phyloP scores from a whole-genome alignment of 106 monocot genomes.

The Allium fistulosum region DNA sequence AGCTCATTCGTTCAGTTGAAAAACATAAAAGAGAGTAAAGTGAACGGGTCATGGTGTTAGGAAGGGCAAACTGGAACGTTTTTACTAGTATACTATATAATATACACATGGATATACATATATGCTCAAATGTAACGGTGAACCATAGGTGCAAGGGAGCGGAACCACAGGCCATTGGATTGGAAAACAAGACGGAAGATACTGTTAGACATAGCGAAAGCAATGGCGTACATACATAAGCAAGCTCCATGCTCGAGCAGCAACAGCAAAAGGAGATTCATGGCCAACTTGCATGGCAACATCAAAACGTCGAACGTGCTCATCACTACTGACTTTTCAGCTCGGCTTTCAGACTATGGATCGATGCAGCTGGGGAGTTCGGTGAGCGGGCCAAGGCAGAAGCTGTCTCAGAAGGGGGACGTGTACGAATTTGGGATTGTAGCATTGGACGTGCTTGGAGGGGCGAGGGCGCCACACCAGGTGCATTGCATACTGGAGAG shows the following conservation, averaged over 20 bases:
- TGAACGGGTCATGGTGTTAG: no score
- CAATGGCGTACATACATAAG: slow-evolving; percentile 8
- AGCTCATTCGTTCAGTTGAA: no score
- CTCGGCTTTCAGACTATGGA: slow-evolving; percentile 10
- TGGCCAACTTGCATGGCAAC: slow-evolving; percentile 10
- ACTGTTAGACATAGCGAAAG: slow-evolving; percentile 4
- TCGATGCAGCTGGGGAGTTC: not conserved
- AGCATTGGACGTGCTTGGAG: slow-evolving; percentile 4
- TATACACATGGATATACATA: no score
- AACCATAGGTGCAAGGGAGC: not conserved
- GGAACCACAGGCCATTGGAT: not conserved
- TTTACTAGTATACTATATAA: no score
- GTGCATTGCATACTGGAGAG: slow-evolving; percentile 5
- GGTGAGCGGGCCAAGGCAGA: not conserved
- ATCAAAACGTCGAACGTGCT: slow-evolving; percentile 20
- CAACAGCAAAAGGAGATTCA: not conserved
- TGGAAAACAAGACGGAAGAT: slow-evolving; percentile 9
- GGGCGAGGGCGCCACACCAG: slow-evolving; percentile 1
- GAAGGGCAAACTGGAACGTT: no score
- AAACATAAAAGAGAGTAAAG: no score
- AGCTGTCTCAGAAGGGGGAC: slow-evolving; percentile 7
- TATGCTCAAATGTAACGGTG: no score
- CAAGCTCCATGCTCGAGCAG: not conserved
- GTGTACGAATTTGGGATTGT: slow-evolving; percentile 13
- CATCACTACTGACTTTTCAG: slow-evolving; percentile 5